A percentile compares a stretch with the other conserved stretches of the same genome.
These are phyloP conservation scores for Sporobolomyces pararoseus DNA, from an alignment of 768 basidiomycete genomes.

Conservation along the genomic window DNA sequence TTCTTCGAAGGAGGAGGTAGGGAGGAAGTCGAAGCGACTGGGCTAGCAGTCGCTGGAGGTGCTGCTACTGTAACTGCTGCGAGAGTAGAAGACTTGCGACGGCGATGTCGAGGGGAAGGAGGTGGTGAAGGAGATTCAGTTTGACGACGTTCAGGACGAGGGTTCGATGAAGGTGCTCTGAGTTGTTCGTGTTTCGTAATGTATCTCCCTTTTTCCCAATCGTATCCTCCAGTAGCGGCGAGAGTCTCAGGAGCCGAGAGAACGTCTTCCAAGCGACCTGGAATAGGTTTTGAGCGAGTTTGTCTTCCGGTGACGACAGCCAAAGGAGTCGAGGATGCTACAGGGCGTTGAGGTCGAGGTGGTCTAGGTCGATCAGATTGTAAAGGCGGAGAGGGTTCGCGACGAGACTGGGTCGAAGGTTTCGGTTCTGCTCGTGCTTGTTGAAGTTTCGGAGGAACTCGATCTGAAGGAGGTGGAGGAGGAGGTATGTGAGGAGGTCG, in stretches of 20 bases:
- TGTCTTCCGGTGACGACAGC: background rate
- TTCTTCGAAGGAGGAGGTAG: background rate
- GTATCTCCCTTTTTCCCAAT: conserved; percentile 30
- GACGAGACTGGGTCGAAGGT: background rate
- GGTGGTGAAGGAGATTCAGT: conserved; percentile 6
- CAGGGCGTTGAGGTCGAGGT: background rate
- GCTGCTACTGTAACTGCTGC: background rate
- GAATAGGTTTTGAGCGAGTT: conserved; percentile 28
- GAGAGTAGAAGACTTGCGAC: background rate
- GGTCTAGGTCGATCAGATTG: background rate
- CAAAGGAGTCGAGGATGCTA: background rate
- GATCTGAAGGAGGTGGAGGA: background rate
- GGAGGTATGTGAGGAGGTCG: background rate
- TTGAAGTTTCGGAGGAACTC: background rate
- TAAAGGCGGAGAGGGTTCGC: too few species aligned
- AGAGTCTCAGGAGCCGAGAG: conserved; percentile 32
- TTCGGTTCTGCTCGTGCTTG: background rate
- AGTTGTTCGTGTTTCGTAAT: conserved; percentile 27
- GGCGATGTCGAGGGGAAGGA: background rate
- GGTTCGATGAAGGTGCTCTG: conserved; percentile 16
- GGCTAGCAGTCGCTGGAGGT: background rate
- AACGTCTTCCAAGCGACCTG: conserved; percentile 29
- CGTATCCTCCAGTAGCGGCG: conserved; percentile 22
- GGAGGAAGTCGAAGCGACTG: background rate
- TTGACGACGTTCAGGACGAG: conserved; percentile 13